Evolutionary conservation across 2,329 filamentous ascomycete genomes (phyloP).

Genomic region (Penicillium sp.): DNA sequence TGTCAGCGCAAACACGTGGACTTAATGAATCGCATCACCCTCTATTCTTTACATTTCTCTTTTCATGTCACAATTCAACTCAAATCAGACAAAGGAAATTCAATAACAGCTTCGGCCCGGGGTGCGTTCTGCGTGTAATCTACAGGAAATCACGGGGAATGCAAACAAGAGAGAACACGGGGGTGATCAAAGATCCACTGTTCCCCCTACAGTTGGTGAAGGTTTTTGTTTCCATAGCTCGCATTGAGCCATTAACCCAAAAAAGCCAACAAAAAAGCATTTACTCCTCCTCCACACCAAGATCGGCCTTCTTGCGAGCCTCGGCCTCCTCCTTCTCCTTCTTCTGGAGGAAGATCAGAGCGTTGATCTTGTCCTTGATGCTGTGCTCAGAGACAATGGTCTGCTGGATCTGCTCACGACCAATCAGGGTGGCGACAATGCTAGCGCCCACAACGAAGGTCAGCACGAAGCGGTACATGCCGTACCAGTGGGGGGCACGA

Average conservation of each 20-base stretch:
- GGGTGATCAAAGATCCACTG: constrained; percentile 4
- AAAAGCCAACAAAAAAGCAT: constrained; percentile 14
- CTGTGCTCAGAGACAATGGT: constrained; percentile 38
- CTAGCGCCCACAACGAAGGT: constrained; percentile 85
- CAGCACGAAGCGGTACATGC: constrained; percentile 85
- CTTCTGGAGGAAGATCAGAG: constrained; percentile 52
- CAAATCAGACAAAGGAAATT: constrained; percentile 26
- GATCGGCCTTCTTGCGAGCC: constrained; percentile 35
- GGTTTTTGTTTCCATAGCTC: neutral
- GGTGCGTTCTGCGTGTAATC: constrained; percentile 37
- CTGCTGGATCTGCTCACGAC: constrained; percentile 71
- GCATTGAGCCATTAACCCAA: neutral
- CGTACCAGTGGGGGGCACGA: constrained; percentile 85
- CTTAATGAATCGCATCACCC: neutral
- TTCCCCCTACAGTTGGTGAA: constrained; percentile 7
- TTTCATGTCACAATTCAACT: constrained; percentile 9
- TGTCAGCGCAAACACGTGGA: neutral
- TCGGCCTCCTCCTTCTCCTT: constrained; percentile 50
- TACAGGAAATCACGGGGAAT: constrained; percentile 36
- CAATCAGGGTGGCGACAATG: constrained; percentile 79
- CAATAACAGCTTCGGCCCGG: constrained; percentile 31
- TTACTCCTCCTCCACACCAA: constrained; percentile 37
- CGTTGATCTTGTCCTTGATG: constrained; percentile 54
- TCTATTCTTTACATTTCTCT: neutral
- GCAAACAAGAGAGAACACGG: constrained; percentile 28